Base-by-base conservation (phyloP, 2,329 filamentous ascomycete species). In the Cyphellophora attinorum region DNA sequence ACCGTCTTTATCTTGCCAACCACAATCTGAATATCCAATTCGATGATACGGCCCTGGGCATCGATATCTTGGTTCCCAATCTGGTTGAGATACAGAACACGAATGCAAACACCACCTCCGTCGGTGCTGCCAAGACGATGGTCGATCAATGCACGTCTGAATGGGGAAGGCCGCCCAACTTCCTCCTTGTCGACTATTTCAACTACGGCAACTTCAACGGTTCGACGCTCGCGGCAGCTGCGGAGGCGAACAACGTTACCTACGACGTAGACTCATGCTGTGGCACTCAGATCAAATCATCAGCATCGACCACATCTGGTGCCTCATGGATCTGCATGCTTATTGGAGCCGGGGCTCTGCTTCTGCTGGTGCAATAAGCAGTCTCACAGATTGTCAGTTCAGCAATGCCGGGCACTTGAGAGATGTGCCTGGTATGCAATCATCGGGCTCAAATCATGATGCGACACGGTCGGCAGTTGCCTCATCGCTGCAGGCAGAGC, bases 11-110 rank as follows among this genome's bases (percentile, higher is more conserved):
- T 55, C 70, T 94, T 51, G 73, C 81, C 51, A 95, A 95, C 59
- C 88, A 95, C 64, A 95, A 95, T 54, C 70, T 94, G 39, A 94
- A 94, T 56, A 70, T 80, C 40, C 70, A 86, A 46, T 72, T 93
- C 42, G 71, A 72, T 34, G 59, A 93, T 21, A 73, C 78, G 2
- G 75, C 74, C 18, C 54, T 71, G 11, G 63, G 68, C 13, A 54
- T 91, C 30, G 62, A 86, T 5, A 78, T 91, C 10, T 85, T 85
- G 0, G 81, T 83, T 38, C 75, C 76, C 0, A 72, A 76, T 4
- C 55, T 78, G 27, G 60, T 89, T 37, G 83, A 84, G 48, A 59
- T 71, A 41, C 89, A 83, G 12, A 93, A 93, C 52, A 75, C 70
- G 10, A 69, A 68, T 10, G 66, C 63, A 3, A 80, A 80, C 10